A percentile compares a stretch with the other conserved stretches of the same genome.
Conservation (phyloP, 371 early-diverging fungal genomes). For the Saksenaea vasiformis region DNA sequence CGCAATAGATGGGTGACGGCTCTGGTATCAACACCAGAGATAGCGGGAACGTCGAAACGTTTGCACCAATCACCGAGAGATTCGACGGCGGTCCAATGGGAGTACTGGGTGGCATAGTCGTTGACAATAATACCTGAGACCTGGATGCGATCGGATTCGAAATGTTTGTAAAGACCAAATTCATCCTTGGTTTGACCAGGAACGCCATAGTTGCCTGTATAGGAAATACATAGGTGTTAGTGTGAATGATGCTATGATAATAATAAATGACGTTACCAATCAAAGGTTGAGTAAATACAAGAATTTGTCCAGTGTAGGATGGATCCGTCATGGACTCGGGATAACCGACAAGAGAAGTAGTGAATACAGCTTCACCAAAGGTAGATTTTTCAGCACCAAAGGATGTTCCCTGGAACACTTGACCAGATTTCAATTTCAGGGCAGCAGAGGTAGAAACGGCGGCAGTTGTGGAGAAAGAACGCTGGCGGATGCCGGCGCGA, state of each 20-base stretch:
- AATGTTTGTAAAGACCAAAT: conserved; percentile 80
- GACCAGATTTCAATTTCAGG: conserved; percentile 77
- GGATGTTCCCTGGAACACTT: conserved; percentile 73
- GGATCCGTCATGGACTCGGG: conserved; percentile 97
- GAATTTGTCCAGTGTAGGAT: conserved; percentile 93
- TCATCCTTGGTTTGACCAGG: conserved; percentile 81
- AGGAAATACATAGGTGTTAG: neutral
- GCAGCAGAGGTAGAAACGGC: conserved; percentile 58
- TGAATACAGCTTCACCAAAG: conserved; percentile 85
- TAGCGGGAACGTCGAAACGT: conserved; percentile 85
- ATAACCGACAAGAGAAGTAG: conserved; percentile 93
- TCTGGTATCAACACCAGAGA: conserved; percentile 93
- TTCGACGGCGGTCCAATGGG: conserved; percentile 88
- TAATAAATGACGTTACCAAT: conserved; percentile 61
- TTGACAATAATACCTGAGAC: conserved; percentile 89
- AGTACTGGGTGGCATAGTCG: conserved; percentile 85
- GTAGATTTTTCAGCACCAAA: conserved; percentile 67
- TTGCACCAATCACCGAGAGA: conserved; percentile 89
- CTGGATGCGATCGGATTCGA: conserved; percentile 93
- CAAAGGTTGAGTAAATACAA: conserved; percentile 93
- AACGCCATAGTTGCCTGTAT: conserved; percentile 86
- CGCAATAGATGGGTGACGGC: conserved; percentile 93
- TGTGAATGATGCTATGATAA: neutral
- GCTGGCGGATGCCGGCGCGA: conserved; percentile 3
- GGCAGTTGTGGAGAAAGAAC: conserved; percentile 29